Evolutionary conservation across 2,329 filamentous ascomycete genomes (phyloP).

Genomic region (Sclerotinia subarctica): DNA sequence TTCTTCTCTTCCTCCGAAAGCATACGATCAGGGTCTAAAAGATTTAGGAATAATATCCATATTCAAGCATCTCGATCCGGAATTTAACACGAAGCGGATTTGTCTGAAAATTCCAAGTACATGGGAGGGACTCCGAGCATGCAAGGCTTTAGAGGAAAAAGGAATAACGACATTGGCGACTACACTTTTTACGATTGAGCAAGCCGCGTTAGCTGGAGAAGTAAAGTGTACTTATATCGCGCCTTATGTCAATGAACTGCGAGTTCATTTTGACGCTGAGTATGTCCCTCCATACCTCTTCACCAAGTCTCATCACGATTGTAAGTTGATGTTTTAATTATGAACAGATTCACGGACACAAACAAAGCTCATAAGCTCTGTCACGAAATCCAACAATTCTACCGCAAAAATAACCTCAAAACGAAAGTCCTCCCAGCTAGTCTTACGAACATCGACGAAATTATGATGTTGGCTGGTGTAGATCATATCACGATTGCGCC

Average conservation of each 20-base stretch:
- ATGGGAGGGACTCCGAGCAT: slow-evolving; percentile 62
- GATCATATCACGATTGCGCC: slow-evolving; percentile 59
- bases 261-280: slow-evolving; percentile 56
- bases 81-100: slow-evolving; percentile 47
- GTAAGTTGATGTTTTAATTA: not conserved
- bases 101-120: slow-evolving; percentile 63
- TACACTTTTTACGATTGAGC: slow-evolving; percentile 59
- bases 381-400: slow-evolving; percentile 53
- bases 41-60: slow-evolving; percentile 49
- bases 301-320: not conserved
- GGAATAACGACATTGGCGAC: slow-evolving; percentile 58
- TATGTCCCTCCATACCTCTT: slow-evolving; percentile 30
- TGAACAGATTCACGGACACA: slow-evolving; percentile 46
- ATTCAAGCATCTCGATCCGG: slow-evolving; percentile 45
- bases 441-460: slow-evolving; percentile 55
- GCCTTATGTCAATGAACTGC: slow-evolving; percentile 64
- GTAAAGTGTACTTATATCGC: slow-evolving; percentile 60
- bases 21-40: not conserved
- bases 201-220: slow-evolving; percentile 56
- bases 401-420: slow-evolving; percentile 41
- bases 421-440: slow-evolving; percentile 57
- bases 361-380: slow-evolving; percentile 42
- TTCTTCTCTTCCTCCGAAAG: not conserved
- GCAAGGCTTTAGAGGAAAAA: slow-evolving; percentile 49
- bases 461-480: slow-evolving; percentile 55